Evolutionary conservation across 116 monocot species (phyloP), one percentile per base, ranked within the genome.

Genomic region (Posidonia oceanica): DNA sequence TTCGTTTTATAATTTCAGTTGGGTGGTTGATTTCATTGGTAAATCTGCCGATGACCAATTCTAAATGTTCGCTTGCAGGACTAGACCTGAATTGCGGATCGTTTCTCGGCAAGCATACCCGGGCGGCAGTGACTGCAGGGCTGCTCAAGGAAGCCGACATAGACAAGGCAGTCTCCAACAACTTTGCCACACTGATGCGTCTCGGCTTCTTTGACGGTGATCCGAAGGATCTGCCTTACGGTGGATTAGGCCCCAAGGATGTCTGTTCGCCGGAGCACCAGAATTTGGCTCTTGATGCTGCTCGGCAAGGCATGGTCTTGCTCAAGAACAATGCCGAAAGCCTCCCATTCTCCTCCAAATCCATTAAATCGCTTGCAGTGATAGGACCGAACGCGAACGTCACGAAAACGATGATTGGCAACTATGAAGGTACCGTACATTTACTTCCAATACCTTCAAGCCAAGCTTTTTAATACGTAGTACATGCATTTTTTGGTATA

Each of bases 381-480:
- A 92, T 97, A 42, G 97, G 97, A 10, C 97, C 97, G 21, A 97
- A 97, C 58, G 92, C 89, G 59, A 97, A 97, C 63, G 97, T 76
- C 72, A 87, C 85, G 37, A 79, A 80, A 58, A 92, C 97, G 38
- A 97, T 97, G 97, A 83, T 97, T 39, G 97, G 97, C 13, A 97
- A 97, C 75, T 97, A 97, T 39, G 97, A 91, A 85, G 97, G 94
- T 86, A 42, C 8, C 42, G 8, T 42, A 29, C 42, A 42, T 42
- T 8, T 0, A 42, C 8, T 42, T 42, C n/a, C 42, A 42, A 5
- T 29, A 29, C 29, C 29, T 29, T 29, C 29, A 29, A 29, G 29
- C 29, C 29, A 29, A 29, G 29, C 29, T 29, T 29, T 29, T 29
- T 29, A 29, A 29, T 29, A 29, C 29, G 1, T 29, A 29, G 1